Base-by-base conservation (phyloP, 805 yeast genomes). In the Wickerhamiella sergipiensis region DNA sequence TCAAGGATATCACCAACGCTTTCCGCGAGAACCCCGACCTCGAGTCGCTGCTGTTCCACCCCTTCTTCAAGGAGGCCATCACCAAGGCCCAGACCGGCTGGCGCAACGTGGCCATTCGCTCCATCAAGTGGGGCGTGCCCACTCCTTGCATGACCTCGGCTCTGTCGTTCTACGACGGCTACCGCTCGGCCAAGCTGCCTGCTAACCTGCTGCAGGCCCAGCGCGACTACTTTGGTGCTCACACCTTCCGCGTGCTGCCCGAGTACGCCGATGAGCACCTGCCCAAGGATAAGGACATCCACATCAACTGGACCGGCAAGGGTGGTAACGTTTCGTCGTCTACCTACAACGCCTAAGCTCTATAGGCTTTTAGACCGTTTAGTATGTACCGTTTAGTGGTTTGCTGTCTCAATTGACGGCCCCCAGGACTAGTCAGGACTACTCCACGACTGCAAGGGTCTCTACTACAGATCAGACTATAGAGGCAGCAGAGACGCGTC, bases 141-240 rank as follows among this genome's bases (percentile, higher is more conserved):
- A 84, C 95, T 52, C 98, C 98, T 64, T 97, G 97, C 62, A 88
- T 89, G 80, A 71, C 95, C 57, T 88, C 97, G 59, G 98, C 97
- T 63, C 78, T 90, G 72, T 75, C 96, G 53, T 90, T 90, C 88
- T 92, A 86, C 79, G 98, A 90, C 70, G 97, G 97, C 72, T 89
- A 85, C 87, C 84, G 97, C 81, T 83, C 95, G 54, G 95, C 79
- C 58, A 79, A 83, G 70, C 77, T 89, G 67, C 97, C 97, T 67
- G 98, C 98, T 61, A 90, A 90, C 83, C 79, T 90, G 73, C 78
- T 90, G 70, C 98, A 90, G 78, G 98, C 97, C 66, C 98, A 90
- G 80, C 87, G 98, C 80, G 98, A 90, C 72, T 90, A 88, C 86
- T 90, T 90, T 67, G 98, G 98, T 75, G 97, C 98, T 60, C 98